Evolutionary conservation across 768 basidiomycete genomes (phyloP).

Genomic region (Boletus tylopilopsis): DNA sequence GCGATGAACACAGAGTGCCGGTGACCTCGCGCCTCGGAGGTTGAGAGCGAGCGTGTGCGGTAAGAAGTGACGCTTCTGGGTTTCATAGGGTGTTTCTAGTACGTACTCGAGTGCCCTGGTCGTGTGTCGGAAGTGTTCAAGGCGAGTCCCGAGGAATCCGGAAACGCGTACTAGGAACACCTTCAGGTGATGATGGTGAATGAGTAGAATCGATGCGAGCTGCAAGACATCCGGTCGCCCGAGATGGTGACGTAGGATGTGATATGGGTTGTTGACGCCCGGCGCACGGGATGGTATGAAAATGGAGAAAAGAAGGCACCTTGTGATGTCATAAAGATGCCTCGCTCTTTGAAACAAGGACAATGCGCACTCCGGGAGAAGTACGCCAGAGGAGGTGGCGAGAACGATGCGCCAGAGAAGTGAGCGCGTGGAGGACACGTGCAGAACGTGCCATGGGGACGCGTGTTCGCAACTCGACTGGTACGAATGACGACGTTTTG

Average conservation of each 20-base stretch:
- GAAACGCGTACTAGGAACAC: slow-evolving; percentile 1
- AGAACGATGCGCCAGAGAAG: slow-evolving; percentile 9
- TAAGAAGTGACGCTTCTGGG: neutral
- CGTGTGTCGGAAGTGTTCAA: slow-evolving; percentile 6
- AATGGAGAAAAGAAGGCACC: neutral
- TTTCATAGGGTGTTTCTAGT: slow-evolving; percentile 9
- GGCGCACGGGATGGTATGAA: no score
- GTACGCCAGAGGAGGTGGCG: neutral
- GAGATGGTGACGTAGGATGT: neutral
- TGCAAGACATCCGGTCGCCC: no score
- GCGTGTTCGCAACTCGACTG: slow-evolving; percentile 8
- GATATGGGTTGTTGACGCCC: neutral
- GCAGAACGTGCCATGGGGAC: slow-evolving; percentile 28
- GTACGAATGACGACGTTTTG: slow-evolving; percentile 22
- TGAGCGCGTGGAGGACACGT: slow-evolving; percentile 24
- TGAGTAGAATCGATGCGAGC: no score
- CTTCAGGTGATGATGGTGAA: neutral
- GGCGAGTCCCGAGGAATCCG: slow-evolving; percentile 14
- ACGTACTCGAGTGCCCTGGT: neutral
- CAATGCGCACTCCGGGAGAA: neutral
- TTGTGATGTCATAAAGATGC: slow-evolving; percentile 6
- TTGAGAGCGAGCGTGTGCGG: neutral
- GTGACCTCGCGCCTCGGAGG: slow-evolving; percentile 12
- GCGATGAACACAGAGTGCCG: slow-evolving; percentile 4
- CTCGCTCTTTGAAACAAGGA: slow-evolving; percentile 1